Evolutionary conservation across 371 early-diverging fungal genomes (phyloP).

Genomic region (Mucor mucedo): DNA sequence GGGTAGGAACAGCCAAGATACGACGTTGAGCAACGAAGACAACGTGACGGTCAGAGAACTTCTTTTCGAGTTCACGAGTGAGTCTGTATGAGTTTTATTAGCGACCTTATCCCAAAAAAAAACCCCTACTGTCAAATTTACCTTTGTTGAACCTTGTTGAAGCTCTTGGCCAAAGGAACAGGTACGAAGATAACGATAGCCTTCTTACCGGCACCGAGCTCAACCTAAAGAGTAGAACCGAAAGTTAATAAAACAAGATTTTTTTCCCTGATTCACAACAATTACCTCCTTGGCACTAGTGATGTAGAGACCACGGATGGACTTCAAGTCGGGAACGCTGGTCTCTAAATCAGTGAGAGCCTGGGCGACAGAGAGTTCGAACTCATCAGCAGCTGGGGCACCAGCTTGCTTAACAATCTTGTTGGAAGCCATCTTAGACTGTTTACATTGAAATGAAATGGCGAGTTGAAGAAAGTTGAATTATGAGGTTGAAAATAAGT

Average conservation of each 20-base stretch:
- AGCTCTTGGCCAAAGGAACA: conserved; percentile 66
- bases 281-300: conserved; percentile 93
- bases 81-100: conserved; percentile 92
- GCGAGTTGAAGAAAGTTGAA: neutral
- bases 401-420: conserved; percentile 86
- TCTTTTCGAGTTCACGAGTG: conserved; percentile 99
- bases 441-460: neutral
- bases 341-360: conserved; percentile 94
- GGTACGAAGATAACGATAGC: conserved; percentile 97
- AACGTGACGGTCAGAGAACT: conserved; percentile 98
- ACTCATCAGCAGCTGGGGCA: conserved; percentile 77
- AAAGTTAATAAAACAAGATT: neutral
- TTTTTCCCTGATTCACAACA: too few species aligned
- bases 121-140: neutral
- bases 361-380: conserved; percentile 95
- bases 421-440: conserved; percentile 54
- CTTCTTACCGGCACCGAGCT: conserved; percentile 93
- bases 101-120: conserved; percentile 15
- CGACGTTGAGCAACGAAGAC: conserved; percentile 96
- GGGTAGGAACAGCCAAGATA: conserved; percentile 91
- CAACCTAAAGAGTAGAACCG: conserved; percentile 60
- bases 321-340: conserved; percentile 93
- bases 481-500: neutral
- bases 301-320: conserved; percentile 92
- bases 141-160: conserved; percentile 4